Percentiles rank a stretch among this genome's conserved stretches.
These are phyloP conservation scores for Pholiota adiposa DNA, from an alignment of 1,284 basidiomycete genomes.

Conservation along the genomic window DNA sequence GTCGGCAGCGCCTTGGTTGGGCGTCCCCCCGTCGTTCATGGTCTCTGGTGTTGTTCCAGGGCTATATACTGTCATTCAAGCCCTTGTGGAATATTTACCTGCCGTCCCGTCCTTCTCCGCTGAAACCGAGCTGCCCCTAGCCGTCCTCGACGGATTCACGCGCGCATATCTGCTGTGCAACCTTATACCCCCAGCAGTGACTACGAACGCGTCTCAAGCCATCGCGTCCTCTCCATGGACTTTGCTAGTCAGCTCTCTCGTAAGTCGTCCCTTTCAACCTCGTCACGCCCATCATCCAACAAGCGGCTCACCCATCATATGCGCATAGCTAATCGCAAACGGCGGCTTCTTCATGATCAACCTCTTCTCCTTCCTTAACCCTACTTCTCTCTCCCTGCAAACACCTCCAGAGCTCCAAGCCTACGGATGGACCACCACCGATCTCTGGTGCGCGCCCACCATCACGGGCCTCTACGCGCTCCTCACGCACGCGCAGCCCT, in stretches of 20 bases:
- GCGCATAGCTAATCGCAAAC: slow-evolving; percentile 63
- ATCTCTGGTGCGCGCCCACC: slow-evolving; percentile 76
- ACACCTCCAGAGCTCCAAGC: slow-evolving; percentile 72
- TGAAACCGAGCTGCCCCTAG: slow-evolving; percentile 63
- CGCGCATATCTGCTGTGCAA: slow-evolving; percentile 74
- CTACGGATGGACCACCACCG: slow-evolving; percentile 76
- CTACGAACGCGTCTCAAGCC: slow-evolving; percentile 47
- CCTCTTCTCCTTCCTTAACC: slow-evolving; percentile 69
- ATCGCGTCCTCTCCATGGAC: slow-evolving; percentile 73
- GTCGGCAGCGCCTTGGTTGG: slow-evolving; percentile 64
- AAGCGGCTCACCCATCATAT: not conserved
- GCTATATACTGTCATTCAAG: slow-evolving; percentile 59
- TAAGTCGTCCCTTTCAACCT: slow-evolving; percentile 46
- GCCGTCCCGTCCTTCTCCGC: slow-evolving; percentile 53
- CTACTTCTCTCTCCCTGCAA: slow-evolving; percentile 60
- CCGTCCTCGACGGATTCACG: slow-evolving; percentile 68
- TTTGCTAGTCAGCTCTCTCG: slow-evolving; percentile 67
- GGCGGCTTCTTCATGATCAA: slow-evolving; percentile 75
- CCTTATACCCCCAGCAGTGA: slow-evolving; percentile 68
- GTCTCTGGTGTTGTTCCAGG: slow-evolving; percentile 60
- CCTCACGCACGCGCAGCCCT: slow-evolving; percentile 78
- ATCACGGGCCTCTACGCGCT: slow-evolving; percentile 72
- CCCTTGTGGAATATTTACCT: slow-evolving; percentile 63
- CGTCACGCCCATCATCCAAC: not conserved
- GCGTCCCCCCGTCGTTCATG: slow-evolving; percentile 72